Conservation (phyloP, 139 green algal genomes). For the Chloropicon primus region DNA sequence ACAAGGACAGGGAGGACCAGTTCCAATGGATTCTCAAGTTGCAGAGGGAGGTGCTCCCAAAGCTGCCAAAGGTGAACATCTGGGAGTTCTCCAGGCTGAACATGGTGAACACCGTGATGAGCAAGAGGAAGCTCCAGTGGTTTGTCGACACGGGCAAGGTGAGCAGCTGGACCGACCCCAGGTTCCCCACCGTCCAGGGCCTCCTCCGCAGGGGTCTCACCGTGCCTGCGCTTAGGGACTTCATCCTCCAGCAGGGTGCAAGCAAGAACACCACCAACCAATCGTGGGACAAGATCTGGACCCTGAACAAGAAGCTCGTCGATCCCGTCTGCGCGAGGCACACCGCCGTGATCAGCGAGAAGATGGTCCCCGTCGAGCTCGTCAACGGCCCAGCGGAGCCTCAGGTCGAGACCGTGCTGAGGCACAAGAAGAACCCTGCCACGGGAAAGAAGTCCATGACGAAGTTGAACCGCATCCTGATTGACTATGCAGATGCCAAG, state of each 20-base stretch:
- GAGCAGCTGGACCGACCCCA: conserved; percentile 82
- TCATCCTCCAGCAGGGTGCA: conserved; percentile 59
- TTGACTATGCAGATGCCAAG: conserved; percentile 78
- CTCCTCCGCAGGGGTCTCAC: conserved; percentile 64
- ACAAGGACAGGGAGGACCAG: conserved; percentile 67
- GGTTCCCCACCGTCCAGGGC: conserved; percentile 94
- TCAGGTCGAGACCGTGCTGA: conserved; percentile 40
- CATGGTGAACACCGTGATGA: conserved; percentile 70
- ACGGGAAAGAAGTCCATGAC: conserved; percentile 60
- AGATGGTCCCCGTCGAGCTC: conserved; percentile 42
- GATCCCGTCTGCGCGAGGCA: conserved; percentile 73
- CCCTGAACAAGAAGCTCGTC: conserved; percentile 92
- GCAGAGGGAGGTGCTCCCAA: conserved; percentile 49
- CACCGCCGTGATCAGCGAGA: conserved; percentile 55
- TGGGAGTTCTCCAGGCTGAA: conserved; percentile 85
- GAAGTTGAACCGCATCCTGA: conserved; percentile 12
- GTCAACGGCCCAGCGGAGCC: conserved; percentile 38
- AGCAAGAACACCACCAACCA: conserved; percentile 36
- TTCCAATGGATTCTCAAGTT: conserved; percentile 50
- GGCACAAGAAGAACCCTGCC: conserved; percentile 82
- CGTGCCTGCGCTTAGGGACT: conserved; percentile 52
- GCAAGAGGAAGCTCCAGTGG: conserved; percentile 94
- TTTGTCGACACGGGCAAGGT: conserved; percentile 79
- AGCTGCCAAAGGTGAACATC: conserved; percentile 73
- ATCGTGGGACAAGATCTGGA: conserved; percentile 99